A percentile compares a stretch with the other conserved stretches of the same genome.
phyloP scores from a whole-genome alignment of 352 stramenopile species.

The Blastocystis sp. region DNA sequence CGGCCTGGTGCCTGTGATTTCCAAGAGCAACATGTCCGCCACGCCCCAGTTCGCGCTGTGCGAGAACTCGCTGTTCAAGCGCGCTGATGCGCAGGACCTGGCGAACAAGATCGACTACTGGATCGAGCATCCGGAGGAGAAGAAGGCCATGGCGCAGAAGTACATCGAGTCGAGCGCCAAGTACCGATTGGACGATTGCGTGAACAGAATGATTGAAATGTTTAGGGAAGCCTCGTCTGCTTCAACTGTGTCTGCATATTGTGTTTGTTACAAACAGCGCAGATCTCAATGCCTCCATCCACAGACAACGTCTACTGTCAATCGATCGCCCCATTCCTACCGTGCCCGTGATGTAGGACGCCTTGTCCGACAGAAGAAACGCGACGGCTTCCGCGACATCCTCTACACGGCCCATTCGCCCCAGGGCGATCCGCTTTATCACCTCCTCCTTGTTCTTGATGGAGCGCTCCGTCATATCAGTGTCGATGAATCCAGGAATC shows the following conservation, averaged over 20 bases:
- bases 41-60: slow-evolving; percentile 63
- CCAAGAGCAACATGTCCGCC: slow-evolving; percentile 45
- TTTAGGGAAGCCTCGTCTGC: slow-evolving; percentile 45
- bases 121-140: slow-evolving; percentile 68
- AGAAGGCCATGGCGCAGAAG: slow-evolving; percentile 2
- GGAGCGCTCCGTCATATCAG: slow-evolving; percentile 77
- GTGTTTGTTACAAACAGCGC: slow-evolving; percentile 44
- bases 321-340: background rate
- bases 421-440: slow-evolving; percentile 76
- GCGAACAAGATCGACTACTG: slow-evolving; percentile 69
- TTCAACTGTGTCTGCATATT: background rate
- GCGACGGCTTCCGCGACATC: slow-evolving; percentile 80
- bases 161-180: slow-evolving; percentile 43
- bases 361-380: slow-evolving; percentile 78
- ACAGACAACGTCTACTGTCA: slow-evolving; percentile 12
- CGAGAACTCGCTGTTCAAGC: slow-evolving; percentile 47
- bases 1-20: slow-evolving; percentile 61
- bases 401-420: slow-evolving; percentile 75
- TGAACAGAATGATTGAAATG: slow-evolving; percentile 51
- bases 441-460: slow-evolving; percentile 74
- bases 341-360: slow-evolving; percentile 76
- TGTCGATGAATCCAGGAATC: slow-evolving; percentile 81
- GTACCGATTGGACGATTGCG: slow-evolving; percentile 53
- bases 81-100: slow-evolving; percentile 53
- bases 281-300: slow-evolving; percentile 61